Conservation (phyloP, 345 rosid genomes). For the Lepidium sativum region DNA sequence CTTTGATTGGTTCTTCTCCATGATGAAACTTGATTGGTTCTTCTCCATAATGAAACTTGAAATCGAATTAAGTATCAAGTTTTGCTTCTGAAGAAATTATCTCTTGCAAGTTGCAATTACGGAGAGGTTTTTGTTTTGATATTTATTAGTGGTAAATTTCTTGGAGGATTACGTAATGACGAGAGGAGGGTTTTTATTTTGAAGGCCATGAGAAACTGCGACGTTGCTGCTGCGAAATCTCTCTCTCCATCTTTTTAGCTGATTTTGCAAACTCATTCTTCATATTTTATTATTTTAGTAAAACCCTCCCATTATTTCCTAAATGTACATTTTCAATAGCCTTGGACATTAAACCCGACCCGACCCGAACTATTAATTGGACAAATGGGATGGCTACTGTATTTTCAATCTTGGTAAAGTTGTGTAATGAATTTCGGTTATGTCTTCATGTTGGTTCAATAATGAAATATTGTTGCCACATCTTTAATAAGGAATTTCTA, state of each 20-base stretch:
- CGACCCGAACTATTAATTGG: too few species aligned
- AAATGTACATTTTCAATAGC: not conserved
- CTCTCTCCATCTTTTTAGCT: not conserved
- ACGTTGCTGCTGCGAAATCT: slow-evolving; percentile 21
- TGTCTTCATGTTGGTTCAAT: too few species aligned
- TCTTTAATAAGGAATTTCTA: too few species aligned
- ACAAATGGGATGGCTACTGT: too few species aligned
- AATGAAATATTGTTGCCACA: too few species aligned
- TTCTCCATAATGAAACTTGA: too few species aligned
- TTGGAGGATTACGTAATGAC: slow-evolving; percentile 1
- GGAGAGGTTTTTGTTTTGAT: too few species aligned
- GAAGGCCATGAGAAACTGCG: slow-evolving; percentile 22
- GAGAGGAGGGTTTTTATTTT: not conserved
- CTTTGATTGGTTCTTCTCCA: slow-evolving; percentile 8
- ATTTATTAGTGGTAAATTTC: not conserved
- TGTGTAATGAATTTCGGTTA: too few species aligned
- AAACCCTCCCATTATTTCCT: not conserved
- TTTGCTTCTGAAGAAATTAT: too few species aligned
- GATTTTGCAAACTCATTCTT: not conserved
- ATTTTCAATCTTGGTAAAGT: too few species aligned
- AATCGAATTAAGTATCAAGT: not conserved
- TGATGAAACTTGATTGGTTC: not conserved
- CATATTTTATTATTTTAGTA: not conserved
- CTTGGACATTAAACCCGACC: too few species aligned
- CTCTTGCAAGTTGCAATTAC: too few species aligned